Percentiles rank a stretch among this genome's conserved stretches.
These are phyloP conservation scores for Stephania yunnanensis DNA, from an alignment of 164 flowering plant species.

Conservation along the genomic window DNA sequence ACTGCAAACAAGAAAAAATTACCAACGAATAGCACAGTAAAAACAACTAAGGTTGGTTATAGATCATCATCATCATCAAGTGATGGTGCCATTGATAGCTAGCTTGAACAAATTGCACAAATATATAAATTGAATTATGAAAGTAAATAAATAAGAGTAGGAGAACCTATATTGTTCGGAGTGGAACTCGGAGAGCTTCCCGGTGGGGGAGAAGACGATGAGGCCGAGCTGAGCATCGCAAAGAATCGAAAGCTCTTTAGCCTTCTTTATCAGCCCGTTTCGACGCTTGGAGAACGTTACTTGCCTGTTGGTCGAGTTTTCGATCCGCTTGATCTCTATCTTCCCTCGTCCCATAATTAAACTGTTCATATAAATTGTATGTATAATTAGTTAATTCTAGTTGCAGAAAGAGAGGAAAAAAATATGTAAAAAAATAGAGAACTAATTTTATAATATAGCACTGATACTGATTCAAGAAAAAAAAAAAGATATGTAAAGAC, in stretches of 20 bases:
- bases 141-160: neutral
- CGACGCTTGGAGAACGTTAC: conserved; percentile 54
- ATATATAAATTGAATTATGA: neutral
- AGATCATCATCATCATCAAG: too few relatives aligned
- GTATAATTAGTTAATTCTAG: neutral
- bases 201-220: conserved; percentile 43
- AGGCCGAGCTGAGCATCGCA: conserved; percentile 56
- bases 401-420: neutral
- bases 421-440: neutral
- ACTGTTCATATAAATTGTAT: neutral
- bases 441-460: neutral
- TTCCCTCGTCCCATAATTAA: conserved; percentile 52
- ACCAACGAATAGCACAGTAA: neutral
- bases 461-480: conserved; percentile 11
- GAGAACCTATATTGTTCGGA: neutral
- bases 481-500: neutral
- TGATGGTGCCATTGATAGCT: too few relatives aligned
- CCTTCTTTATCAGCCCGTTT: conserved; percentile 55
- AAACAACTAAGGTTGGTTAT: neutral
- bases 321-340: conserved; percentile 54
- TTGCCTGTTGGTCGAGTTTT: conserved; percentile 48
- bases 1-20: neutral
- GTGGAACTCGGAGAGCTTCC: conserved; percentile 31
- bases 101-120: neutral
- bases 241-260: conserved; percentile 46